Conservation (phyloP, 352 stramenopile species). For the Pythium brachiatum region DNA sequence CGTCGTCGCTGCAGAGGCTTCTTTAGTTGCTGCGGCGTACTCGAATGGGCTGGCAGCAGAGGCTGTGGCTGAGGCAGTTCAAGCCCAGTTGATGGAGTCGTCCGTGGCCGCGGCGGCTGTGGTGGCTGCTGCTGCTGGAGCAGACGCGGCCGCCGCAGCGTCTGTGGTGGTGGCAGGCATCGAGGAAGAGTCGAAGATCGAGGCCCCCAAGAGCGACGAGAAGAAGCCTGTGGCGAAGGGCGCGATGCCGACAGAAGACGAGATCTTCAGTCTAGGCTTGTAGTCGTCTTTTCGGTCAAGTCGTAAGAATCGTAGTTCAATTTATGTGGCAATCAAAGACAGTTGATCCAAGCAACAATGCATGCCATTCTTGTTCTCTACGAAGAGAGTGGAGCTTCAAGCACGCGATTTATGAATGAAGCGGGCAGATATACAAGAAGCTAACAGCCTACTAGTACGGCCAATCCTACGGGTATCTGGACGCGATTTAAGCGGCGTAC, state of each 20-base stretch:
- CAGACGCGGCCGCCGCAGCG: not conserved
- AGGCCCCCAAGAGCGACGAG: constrained; percentile 5
- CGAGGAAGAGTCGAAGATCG: constrained; percentile 1
- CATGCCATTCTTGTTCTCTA: not conserved
- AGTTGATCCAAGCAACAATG: not conserved
- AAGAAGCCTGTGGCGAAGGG: constrained; percentile 9
- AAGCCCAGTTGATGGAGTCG: not conserved
- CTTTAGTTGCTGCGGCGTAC: not conserved
- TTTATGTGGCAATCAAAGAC: not conserved
- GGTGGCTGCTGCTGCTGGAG: not conserved
- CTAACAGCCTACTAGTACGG: not conserved
- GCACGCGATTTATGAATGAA: not conserved
- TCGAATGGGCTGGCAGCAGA: constrained; percentile 1
- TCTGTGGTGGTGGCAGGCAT: not conserved
- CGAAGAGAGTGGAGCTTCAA: not conserved
- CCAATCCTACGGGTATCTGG: not conserved
- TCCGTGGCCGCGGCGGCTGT: constrained; percentile 7
- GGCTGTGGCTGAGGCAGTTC: not conserved
- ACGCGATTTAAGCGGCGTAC: constrained; percentile 46
- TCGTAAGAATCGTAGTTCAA: not conserved
- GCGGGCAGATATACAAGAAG: not conserved
- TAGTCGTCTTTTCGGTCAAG: constrained; percentile 20
- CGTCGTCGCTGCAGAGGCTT: not conserved
- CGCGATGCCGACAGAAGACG: constrained; percentile 41
- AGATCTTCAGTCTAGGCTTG: constrained; percentile 81